Evolutionary conservation across 2,329 filamentous ascomycete species (phyloP).

Genomic region (Fusarium sp.): DNA sequence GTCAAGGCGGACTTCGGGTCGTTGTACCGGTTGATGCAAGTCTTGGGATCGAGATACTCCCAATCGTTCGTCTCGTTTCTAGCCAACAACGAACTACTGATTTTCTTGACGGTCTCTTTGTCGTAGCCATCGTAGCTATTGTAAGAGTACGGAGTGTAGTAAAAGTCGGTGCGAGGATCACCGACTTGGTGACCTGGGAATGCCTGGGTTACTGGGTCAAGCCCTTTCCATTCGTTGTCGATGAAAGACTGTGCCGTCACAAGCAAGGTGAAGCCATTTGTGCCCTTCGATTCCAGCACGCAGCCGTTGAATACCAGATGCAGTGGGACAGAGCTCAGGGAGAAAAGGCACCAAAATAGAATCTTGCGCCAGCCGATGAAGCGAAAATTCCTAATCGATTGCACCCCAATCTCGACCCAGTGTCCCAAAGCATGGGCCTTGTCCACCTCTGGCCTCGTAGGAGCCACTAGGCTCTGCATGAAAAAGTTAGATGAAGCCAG

Average conservation of each 20-base stretch:
- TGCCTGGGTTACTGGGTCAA: background rate
- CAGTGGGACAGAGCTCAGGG: conserved; percentile 23
- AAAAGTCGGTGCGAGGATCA: background rate
- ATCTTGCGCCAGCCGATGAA: conserved; percentile 21
- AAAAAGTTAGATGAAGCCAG: conserved; percentile 32
- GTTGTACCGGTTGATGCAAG: conserved; percentile 30
- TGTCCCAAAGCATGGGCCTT: conserved; percentile 23
- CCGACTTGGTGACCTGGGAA: no score
- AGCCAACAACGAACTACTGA: conserved; percentile 12
- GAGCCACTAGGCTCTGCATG: conserved; percentile 54
- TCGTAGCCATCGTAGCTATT: background rate
- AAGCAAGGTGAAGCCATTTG: conserved; percentile 28
- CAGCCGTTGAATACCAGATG: conserved; percentile 34
- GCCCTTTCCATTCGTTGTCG: conserved; percentile 5
- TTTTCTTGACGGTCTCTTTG: background rate
- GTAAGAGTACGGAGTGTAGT: no score
- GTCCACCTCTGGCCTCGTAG: conserved; percentile 52
- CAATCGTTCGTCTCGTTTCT: background rate
- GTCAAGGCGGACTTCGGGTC: conserved; percentile 15
- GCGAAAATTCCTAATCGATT: conserved; percentile 36
- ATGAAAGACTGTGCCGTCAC: conserved; percentile 12
- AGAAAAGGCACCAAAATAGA: conserved; percentile 23
- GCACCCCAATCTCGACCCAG: conserved; percentile 47
- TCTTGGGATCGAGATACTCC: background rate
- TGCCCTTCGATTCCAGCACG: conserved; percentile 28